These are phyloP conservation scores for Aegilops umbellulata DNA, from an alignment of 176 grass and related monocot species.

Conservation along the genomic window DNA sequence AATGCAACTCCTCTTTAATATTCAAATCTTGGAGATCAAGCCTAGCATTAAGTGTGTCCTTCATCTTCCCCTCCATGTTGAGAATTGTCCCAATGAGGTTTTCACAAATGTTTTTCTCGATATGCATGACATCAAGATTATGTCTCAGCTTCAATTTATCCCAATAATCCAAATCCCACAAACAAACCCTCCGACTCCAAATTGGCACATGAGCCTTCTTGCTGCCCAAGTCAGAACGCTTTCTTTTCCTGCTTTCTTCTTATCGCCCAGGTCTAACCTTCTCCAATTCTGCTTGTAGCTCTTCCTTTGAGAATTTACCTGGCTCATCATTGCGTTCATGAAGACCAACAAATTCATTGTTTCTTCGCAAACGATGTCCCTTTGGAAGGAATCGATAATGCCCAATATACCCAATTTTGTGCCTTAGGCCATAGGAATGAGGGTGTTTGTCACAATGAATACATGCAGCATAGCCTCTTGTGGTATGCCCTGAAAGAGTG, in stretches of 20 bases:
- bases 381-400: constrained; percentile 12
- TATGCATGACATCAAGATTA: constrained; percentile 34
- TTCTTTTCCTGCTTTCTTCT: background rate
- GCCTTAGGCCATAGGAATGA: background rate
- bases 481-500: constrained; percentile 1
- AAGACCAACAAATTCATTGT: background rate
- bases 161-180: constrained; percentile 26
- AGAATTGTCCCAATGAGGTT: background rate
- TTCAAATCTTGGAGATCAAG: constrained; percentile 20
- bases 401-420: constrained; percentile 16
- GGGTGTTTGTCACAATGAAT: background rate
- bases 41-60: constrained; percentile 19
- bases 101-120: constrained; percentile 31
- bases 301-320: background rate
- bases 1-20: constrained; percentile 22
- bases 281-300: background rate
- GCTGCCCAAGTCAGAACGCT: background rate
- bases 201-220: background rate
- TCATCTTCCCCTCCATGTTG: background rate
- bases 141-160: background rate
- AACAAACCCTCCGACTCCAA: background rate
- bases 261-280: background rate
- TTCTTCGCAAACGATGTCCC: background rate
- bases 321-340: background rate
- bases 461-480: constrained; percentile 17